These are phyloP conservation scores for Lactifluus hygrophoroides DNA, from an alignment of 768 basidiomycete species.

Conservation along the genomic window DNA sequence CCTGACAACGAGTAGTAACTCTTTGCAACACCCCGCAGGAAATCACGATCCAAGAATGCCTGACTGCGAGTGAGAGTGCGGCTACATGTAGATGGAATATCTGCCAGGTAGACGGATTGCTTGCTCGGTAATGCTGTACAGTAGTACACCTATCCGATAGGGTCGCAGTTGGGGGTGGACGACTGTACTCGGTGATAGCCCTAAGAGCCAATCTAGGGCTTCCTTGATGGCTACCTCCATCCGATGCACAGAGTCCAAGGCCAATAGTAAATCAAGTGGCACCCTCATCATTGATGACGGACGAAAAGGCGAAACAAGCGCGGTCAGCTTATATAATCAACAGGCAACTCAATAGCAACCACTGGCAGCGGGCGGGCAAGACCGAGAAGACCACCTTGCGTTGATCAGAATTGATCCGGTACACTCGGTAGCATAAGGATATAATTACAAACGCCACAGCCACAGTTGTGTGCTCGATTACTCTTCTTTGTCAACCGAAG, in stretches of 20 bases:
- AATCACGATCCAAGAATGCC: slow-evolving; percentile 1
- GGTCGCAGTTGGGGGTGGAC: slow-evolving; percentile 16
- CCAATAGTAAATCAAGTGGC: background rate
- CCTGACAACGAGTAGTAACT: slow-evolving; percentile 15
- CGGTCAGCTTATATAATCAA: background rate
- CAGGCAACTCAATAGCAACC: too few species aligned
- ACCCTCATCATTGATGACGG: too few species aligned
- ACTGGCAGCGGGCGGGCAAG: too few species aligned
- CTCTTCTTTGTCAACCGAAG: background rate
- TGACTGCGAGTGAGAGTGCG: slow-evolving; percentile 4
- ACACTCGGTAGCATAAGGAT: background rate
- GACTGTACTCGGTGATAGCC: background rate
- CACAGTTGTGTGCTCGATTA: background rate
- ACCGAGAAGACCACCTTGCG: too few species aligned
- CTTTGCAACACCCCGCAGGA: slow-evolving; percentile 16
- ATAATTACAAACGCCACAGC: background rate
- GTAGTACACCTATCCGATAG: slow-evolving; percentile 17
- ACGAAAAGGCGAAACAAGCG: too few species aligned
- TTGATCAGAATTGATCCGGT: slow-evolving; percentile 1
- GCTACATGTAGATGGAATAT: background rate
- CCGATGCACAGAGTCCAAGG: slow-evolving; percentile 10
- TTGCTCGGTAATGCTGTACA: slow-evolving; percentile 2
- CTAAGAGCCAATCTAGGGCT: background rate
- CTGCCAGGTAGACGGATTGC: background rate
- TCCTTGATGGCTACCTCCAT: background rate